phyloP scores from a whole-genome alignment of 2,329 filamentous ascomycete genomes.

The Microsporum ferrugineum region DNA sequence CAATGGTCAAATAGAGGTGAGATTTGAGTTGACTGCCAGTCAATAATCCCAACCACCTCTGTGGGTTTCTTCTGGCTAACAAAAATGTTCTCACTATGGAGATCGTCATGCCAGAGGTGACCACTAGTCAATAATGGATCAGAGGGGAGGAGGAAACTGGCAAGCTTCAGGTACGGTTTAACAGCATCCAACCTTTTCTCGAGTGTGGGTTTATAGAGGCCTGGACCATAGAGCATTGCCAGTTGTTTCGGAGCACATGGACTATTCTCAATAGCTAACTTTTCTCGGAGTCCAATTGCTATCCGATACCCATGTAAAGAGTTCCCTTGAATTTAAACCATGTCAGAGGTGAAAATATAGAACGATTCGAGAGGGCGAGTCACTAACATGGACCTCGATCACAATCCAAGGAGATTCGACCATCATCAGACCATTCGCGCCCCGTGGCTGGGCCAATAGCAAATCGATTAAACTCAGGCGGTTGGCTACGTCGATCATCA shows the following conservation, averaged over 20 bases:
- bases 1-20: conserved; percentile 17
- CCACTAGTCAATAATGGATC: conserved; percentile 10
- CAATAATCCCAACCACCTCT: conserved; percentile 17
- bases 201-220: conserved; percentile 25
- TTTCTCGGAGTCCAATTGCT: conserved; percentile 26
- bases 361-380: conserved; percentile 5
- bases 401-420: conserved; percentile 21
- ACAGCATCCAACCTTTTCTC: conserved; percentile 16
- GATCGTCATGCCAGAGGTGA: conserved; percentile 33
- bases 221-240: conserved; percentile 27
- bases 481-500: background rate
- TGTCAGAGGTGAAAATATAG: background rate
- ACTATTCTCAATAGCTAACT: conserved; percentile 19
- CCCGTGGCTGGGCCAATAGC: conserved; percentile 28
- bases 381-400: conserved; percentile 31
- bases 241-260: conserved; percentile 12
- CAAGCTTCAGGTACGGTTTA: conserved; percentile 7
- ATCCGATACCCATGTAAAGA: conserved; percentile 22
- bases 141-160: conserved; percentile 4
- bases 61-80: conserved; percentile 17
- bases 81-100: conserved; percentile 33
- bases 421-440: conserved; percentile 24
- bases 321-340: conserved; percentile 16
- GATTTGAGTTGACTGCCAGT: conserved; percentile 18
- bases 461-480: conserved; percentile 16